Evolutionary conservation across 2,329 filamentous ascomycete species (phyloP).

Genomic region (Monilinia vaccinii-corymbosi): DNA sequence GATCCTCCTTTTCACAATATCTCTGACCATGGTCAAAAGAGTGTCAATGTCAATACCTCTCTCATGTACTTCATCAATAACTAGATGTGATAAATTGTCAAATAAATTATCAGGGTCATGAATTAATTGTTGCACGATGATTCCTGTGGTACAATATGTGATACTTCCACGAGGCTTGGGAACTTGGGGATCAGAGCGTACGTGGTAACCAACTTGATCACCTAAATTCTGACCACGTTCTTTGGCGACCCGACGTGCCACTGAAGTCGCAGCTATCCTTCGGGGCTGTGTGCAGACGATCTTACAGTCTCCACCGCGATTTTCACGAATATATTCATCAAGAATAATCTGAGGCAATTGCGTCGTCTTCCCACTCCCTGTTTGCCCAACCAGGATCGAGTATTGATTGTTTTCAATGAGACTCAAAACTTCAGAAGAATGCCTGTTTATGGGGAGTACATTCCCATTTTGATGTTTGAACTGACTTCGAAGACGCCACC

Average conservation of each 20-base stretch:
- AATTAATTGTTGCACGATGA: conserved; percentile 75
- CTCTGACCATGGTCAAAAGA: conserved; percentile 83
- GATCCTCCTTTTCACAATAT: conserved; percentile 56
- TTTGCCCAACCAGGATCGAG: conserved; percentile 91
- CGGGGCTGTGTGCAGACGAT: conserved; percentile 93
- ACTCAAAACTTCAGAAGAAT: conserved; percentile 74
- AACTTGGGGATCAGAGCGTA: conserved; percentile 75
- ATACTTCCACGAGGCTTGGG: conserved; percentile 57
- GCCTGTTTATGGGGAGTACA: conserved; percentile 68
- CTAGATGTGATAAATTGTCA: conserved; percentile 80
- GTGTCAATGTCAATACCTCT: conserved; percentile 88
- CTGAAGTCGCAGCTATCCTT: conserved; percentile 82
- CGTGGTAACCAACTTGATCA: conserved; percentile 79
- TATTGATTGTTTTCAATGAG: conserved; percentile 73
- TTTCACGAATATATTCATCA: conserved; percentile 70
- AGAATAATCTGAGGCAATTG: conserved; percentile 93
- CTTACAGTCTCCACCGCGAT: conserved; percentile 66
- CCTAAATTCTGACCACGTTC: conserved; percentile 74
- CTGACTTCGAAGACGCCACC: neutral
- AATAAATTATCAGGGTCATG: conserved; percentile 69
- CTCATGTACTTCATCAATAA: conserved; percentile 94
- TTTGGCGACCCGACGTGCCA: conserved; percentile 86
- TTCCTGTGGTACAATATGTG: conserved; percentile 89
- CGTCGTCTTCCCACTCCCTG: conserved; percentile 89
- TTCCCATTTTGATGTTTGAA: neutral